Conservation (phyloP, 805 yeast species). For the Nakazawaea wickerhamii region DNA sequence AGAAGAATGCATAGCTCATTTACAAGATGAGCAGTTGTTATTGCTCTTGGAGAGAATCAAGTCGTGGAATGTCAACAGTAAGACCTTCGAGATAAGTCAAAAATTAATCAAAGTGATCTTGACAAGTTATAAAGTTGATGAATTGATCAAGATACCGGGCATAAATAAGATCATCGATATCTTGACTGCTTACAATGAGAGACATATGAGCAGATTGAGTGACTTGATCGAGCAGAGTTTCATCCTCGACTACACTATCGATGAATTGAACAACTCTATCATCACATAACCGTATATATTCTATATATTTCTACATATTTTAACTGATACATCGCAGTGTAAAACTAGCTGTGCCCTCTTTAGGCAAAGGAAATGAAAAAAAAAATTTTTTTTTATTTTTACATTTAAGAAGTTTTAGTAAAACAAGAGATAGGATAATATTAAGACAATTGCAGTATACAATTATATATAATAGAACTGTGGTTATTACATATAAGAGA, state of each 20-base stretch:
- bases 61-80: slow-evolving; percentile 92
- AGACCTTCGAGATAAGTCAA: slow-evolving; percentile 77
- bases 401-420: no score
- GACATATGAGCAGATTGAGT: slow-evolving; percentile 76
- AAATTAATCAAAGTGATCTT: slow-evolving; percentile 64
- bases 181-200: slow-evolving; percentile 82
- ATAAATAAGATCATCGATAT: slow-evolving; percentile 63
- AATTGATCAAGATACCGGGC: slow-evolving; percentile 60
- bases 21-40: slow-evolving; percentile 56
- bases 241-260: slow-evolving; percentile 76
- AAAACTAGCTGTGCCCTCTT: no score
- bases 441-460: no score
- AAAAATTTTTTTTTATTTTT: no score
- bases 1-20: slow-evolving; percentile 54
- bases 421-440: background rate
- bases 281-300: no score
- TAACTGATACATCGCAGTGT: no score
- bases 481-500: no score
- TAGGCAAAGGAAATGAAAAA: no score
- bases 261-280: slow-evolving; percentile 54
- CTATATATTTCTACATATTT: no score
- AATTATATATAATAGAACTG: no score
- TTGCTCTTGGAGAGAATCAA: slow-evolving; percentile 68
- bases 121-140: slow-evolving; percentile 45
- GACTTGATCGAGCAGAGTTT: slow-evolving; percentile 82